Evolutionary conservation across 78 protist species (phyloP).

Genomic region (Speleostelium caveatum): DNA sequence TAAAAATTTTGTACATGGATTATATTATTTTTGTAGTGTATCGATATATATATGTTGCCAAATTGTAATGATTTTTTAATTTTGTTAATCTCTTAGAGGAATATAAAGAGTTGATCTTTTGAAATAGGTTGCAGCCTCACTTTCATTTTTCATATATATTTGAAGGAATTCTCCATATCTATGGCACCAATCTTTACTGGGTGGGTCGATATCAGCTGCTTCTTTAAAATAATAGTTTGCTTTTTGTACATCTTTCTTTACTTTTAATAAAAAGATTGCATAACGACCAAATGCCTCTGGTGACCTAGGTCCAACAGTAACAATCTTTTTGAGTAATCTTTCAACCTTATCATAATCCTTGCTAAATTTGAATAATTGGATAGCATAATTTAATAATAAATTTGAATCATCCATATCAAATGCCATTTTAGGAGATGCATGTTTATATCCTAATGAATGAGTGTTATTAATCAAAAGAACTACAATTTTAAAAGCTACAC

Average conservation of each 20-base stretch:
- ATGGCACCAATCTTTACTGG: slow-evolving; percentile 17
- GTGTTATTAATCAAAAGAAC: too few relatives aligned
- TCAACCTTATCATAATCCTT: slow-evolving; percentile 52
- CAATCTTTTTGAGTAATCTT: slow-evolving; percentile 24
- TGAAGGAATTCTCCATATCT: slow-evolving; percentile 15
- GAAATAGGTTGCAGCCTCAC: slow-evolving; percentile 13
- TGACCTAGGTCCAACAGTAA: slow-evolving; percentile 26
- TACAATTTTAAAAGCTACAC: too few relatives aligned
- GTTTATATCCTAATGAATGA: too few relatives aligned
- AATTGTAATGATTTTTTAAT: too few relatives aligned
- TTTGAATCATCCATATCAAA: slow-evolving; percentile 44
- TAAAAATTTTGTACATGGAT: too few relatives aligned
- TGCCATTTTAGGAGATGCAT: slow-evolving; percentile 65
- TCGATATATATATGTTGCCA: too few relatives aligned
- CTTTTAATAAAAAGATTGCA: slow-evolving; percentile 26
- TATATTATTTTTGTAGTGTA: too few relatives aligned
- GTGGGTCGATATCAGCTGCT: slow-evolving; percentile 44
- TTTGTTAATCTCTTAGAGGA: too few relatives aligned
- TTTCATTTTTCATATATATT: slow-evolving; percentile 9
- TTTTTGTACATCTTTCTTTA: slow-evolving; percentile 16
- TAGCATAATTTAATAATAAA: slow-evolving; percentile 42
- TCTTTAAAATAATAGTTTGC: slow-evolving; percentile 23
- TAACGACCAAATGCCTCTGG: slow-evolving; percentile 35
- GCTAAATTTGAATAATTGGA: slow-evolving; percentile 12
- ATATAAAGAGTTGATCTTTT: slow-evolving; percentile 34